Base-by-base conservation (phyloP, 495 filamentous ascomycete species). In the Aspergillus cristatus region DNA sequence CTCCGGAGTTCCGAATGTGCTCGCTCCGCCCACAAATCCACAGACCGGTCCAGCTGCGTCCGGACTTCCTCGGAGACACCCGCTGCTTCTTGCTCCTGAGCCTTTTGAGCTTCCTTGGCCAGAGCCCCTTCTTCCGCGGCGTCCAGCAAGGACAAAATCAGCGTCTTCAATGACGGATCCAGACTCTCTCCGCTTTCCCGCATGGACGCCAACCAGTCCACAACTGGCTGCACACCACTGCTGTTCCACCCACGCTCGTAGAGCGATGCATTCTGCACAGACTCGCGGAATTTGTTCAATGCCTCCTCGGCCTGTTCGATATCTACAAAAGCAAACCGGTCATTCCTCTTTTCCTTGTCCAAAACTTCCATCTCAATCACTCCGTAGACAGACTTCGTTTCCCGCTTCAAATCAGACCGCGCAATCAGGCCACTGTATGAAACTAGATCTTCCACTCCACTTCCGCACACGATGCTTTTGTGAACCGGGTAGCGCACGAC, bases 401-500 rank as follows among this genome's bases (percentile, higher is more conserved):
- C 60, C 11, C 48, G 51, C 18, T 57, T 56, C 6, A 65, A 44
- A 22, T 55, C 50, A 15, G 58, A 47, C 28, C 57, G 50, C 41
- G 63, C 41, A 32, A 67, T 48, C 38, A 68, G 55, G 3, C 58
- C 54, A 35, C 74, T 68, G 39, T 76, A 74, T 10, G 68, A 60
- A 7, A 75, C 54, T 1, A 76, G 45, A 6, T 69, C 72, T 14
- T 74, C 62, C 14, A 78, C 50, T 0, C 86, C 89, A 29, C 81
- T 71, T 2, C 76, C 79, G 22, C 93, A 77, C 11, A 96, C 44
- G 16, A 97, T 56, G 7, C 81, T 75, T 55, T 81, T 82, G 48
- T 98, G 91, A 12, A 95, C 86, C 0, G 91, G 89, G 38, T 88
- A 86, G 7, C 78, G 76, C 8, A 94, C 66, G 26, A 80, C 58